Evolutionary conservation across 2,329 filamentous ascomycete genomes (phyloP).

Genomic region (Didymella lethalis): DNA sequence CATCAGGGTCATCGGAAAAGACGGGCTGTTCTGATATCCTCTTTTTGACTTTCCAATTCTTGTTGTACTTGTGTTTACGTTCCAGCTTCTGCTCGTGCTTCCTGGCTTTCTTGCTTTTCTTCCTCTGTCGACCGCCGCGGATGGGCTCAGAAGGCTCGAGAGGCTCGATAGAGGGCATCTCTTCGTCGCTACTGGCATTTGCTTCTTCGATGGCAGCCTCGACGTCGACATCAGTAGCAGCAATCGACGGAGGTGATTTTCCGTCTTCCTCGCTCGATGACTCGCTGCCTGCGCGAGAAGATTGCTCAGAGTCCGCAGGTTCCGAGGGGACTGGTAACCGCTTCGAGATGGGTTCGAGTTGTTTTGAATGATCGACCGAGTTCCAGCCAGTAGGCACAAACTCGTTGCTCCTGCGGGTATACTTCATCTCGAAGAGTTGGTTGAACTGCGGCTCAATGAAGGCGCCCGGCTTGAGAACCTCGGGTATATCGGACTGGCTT

Average conservation of each 20-base stretch:
- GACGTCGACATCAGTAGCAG: slow-evolving; percentile 31
- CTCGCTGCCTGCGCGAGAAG: slow-evolving; percentile 29
- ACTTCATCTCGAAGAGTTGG: slow-evolving; percentile 76
- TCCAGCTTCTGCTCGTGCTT: slow-evolving; percentile 42
- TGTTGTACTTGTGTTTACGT: slow-evolving; percentile 43
- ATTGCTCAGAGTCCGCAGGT: slow-evolving; percentile 47
- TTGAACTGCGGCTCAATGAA: slow-evolving; percentile 71
- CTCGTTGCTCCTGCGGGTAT: slow-evolving; percentile 63
- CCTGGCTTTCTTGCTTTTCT: slow-evolving; percentile 44
- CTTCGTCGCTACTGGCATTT: slow-evolving; percentile 49
- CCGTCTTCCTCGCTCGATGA: slow-evolving; percentile 49
- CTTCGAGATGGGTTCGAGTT: slow-evolving; percentile 63
- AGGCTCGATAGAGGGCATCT: slow-evolving; percentile 36
- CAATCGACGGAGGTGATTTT: slow-evolving; percentile 39
- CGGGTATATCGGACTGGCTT: slow-evolving; percentile 32
- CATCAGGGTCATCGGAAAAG: slow-evolving; percentile 44
- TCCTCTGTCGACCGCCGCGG: slow-evolving; percentile 42
- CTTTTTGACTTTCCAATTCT: slow-evolving; percentile 47
- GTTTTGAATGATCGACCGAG: slow-evolving; percentile 64
- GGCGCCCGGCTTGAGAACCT: slow-evolving; percentile 60
- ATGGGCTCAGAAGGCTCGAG: slow-evolving; percentile 35
- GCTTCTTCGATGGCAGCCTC: slow-evolving; percentile 38
- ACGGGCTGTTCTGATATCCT: slow-evolving; percentile 41
- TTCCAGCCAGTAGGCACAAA: slow-evolving; percentile 76
- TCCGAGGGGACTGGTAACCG: slow-evolving; percentile 51